These are phyloP conservation scores for Cephaloascus fragrans DNA, from an alignment of 805 yeast genomes.

Conservation along the genomic window DNA sequence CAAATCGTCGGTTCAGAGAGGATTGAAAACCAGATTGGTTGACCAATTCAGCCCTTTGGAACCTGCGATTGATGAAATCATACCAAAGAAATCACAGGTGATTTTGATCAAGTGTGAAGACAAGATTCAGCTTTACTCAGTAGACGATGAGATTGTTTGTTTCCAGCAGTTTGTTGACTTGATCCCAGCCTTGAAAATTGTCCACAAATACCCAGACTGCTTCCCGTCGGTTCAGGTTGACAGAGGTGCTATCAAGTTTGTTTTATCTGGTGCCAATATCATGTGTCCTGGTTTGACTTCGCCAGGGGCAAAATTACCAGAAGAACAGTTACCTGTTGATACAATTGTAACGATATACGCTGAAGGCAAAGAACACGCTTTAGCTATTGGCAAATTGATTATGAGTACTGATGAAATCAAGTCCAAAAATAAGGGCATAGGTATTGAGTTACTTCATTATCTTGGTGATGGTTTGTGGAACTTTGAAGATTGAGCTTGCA, in stretches of 20 bases:
- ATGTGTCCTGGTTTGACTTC: slow-evolving; percentile 96
- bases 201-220: slow-evolving; percentile 73
- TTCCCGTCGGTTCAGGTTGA: slow-evolving; percentile 89
- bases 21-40: slow-evolving; percentile 66
- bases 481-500: slow-evolving; percentile 12
- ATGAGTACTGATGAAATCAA: slow-evolving; percentile 90
- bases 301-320: slow-evolving; percentile 76
- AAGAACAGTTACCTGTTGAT: slow-evolving; percentile 53
- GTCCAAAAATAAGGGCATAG: slow-evolving; percentile 75
- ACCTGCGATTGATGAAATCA: slow-evolving; percentile 64
- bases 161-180: slow-evolving; percentile 76
- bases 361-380: slow-evolving; percentile 84
- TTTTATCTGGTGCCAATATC: slow-evolving; percentile 90
- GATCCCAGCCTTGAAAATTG: slow-evolving; percentile 64
- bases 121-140: slow-evolving; percentile 65
- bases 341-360: slow-evolving; percentile 78
- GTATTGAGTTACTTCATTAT: slow-evolving; percentile 75
- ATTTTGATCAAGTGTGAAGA: slow-evolving; percentile 82
- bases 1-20: slow-evolving; percentile 90
- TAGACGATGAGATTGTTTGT: slow-evolving; percentile 65
- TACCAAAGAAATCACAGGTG: slow-evolving; percentile 84
- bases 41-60: slow-evolving; percentile 69
- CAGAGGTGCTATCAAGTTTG: slow-evolving; percentile 93
- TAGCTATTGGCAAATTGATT: slow-evolving; percentile 80
- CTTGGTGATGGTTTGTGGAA: slow-evolving; percentile 88